Evolutionary conservation across 768 basidiomycete species (phyloP).

Genomic region (Hebeloma cylindrosporum): DNA sequence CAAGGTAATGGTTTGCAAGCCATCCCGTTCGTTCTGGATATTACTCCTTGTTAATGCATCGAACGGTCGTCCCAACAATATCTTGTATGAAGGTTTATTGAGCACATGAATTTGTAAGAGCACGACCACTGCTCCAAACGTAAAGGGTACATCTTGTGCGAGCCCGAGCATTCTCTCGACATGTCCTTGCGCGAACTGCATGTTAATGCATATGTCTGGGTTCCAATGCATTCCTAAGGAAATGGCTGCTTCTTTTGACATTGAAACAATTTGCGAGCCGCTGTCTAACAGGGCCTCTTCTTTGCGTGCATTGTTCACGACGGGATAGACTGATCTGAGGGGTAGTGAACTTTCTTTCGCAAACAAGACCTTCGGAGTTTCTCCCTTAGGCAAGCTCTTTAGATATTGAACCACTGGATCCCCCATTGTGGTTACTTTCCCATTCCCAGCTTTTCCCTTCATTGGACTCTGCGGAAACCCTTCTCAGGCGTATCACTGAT

Average conservation of each 20-base stretch:
- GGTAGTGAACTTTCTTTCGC: no score
- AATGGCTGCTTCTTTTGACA: slow-evolving; percentile 16
- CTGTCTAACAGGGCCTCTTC: slow-evolving; percentile 24
- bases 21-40: slow-evolving; percentile 17
- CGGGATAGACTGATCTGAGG: not conserved
- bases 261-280: slow-evolving; percentile 29
- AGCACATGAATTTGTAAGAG: slow-evolving; percentile 32
- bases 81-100: slow-evolving; percentile 22
- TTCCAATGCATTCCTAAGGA: slow-evolving; percentile 15
- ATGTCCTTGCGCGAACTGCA: slow-evolving; percentile 28
- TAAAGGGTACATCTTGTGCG: slow-evolving; percentile 27
- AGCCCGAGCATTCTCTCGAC: slow-evolving; percentile 25
- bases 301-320: slow-evolving; percentile 12
- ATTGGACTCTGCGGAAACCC: no score
- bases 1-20: slow-evolving; percentile 22
- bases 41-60: slow-evolving; percentile 24
- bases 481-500: no score
- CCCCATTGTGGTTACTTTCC: no score
- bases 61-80: slow-evolving; percentile 32
- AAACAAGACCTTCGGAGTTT: no score
- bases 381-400: no score
- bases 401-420: no score
- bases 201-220: slow-evolving; percentile 19
- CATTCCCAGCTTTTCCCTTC: no score
- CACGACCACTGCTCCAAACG: slow-evolving; percentile 19